Base-by-base conservation (phyloP, 495 filamentous ascomycete genomes). In the Daldinia loculata region DNA sequence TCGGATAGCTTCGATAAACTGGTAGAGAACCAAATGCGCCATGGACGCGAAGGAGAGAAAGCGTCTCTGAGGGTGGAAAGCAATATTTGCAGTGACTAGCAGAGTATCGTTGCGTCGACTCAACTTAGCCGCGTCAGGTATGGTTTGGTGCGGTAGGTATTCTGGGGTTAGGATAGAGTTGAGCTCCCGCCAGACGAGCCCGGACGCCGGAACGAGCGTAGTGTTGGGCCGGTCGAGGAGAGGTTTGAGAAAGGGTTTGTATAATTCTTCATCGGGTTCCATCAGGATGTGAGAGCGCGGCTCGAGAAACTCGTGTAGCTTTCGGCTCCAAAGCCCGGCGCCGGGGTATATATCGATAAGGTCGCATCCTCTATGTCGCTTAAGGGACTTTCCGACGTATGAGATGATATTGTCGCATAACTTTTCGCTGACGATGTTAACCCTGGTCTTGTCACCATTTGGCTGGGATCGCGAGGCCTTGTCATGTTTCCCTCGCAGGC, bases 331-430 rank as follows among this genome's bases (percentile, higher is more conserved):
- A 7, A 95, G 34, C 14, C 93, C 92, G 22, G 76, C 71, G 26
- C 92, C 92, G 1, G 95, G 95, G 80, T 92, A 91, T 41, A 97
- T 80, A 74, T 98, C 95, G 69, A 98, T 81, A 58, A 98, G 85
- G 67, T 94, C 92, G 72, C 93, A 89, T 56, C 90, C 90, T 14
- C 80, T 75, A 74, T 93, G 87, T 56, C 84, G 83, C 22, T 78
- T 76, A 26, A 97, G 85, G 11, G 85, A 87, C 17, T 71, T 43
- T 9, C 74, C 74, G 22, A 84, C 65, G 52, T 82, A 81, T 0
- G 74, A 66, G 57, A 84, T 19, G 24, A 82, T 71, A 43, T 84
- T 79, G 57, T 84, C 86, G 71, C 90, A 90, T 61, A 94, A 79
- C 19, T 80, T 52, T 22, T 88, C 83, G 79, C 83, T 87, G 56